These are phyloP conservation scores for Neurospora intermedia DNA, from an alignment of 495 filamentous ascomycete species.

Conservation along the genomic window DNA sequence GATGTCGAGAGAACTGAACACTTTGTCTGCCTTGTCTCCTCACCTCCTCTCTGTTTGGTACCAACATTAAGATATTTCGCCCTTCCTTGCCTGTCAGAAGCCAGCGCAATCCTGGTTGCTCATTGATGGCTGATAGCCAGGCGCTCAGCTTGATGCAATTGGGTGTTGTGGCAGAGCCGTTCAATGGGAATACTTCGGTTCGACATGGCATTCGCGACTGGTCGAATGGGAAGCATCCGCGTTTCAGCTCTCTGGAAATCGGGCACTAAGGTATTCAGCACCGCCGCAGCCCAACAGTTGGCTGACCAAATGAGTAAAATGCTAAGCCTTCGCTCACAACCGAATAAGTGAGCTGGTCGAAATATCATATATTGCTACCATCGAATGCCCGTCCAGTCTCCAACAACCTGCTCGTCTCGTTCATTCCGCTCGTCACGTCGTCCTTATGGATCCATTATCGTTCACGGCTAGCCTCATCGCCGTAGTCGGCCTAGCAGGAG, in stretches of 20 bases:
- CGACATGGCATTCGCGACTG: not conserved
- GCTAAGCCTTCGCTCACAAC: too few species aligned
- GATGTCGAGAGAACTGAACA: not conserved
- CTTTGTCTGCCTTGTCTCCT: not conserved
- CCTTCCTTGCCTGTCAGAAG: not conserved
- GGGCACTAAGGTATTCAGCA: not conserved
- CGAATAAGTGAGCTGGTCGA: too few species aligned
- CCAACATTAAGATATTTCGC: not conserved
- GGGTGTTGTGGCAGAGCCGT: not conserved
- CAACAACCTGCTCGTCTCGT: not conserved
- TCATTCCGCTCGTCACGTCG: not conserved
- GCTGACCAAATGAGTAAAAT: not conserved
- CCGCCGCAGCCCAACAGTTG: not conserved
- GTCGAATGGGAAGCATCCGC: not conserved
- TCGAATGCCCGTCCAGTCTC: too few species aligned
- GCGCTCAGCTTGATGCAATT: not conserved
- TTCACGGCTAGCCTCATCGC: slow-evolving; percentile 5
- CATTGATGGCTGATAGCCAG: not conserved
- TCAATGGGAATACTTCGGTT: not conserved
- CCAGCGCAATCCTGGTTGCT: not conserved
- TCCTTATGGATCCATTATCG: not conserved
- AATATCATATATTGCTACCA: not conserved
- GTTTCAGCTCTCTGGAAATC: not conserved
- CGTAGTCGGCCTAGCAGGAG: not conserved
- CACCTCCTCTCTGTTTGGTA: not conserved